Evolutionary conservation across 2,329 filamentous ascomycete genomes (phyloP), one percentile per base, ranked within the genome.

Genomic region (Pseudogymnoascus sp.): DNA sequence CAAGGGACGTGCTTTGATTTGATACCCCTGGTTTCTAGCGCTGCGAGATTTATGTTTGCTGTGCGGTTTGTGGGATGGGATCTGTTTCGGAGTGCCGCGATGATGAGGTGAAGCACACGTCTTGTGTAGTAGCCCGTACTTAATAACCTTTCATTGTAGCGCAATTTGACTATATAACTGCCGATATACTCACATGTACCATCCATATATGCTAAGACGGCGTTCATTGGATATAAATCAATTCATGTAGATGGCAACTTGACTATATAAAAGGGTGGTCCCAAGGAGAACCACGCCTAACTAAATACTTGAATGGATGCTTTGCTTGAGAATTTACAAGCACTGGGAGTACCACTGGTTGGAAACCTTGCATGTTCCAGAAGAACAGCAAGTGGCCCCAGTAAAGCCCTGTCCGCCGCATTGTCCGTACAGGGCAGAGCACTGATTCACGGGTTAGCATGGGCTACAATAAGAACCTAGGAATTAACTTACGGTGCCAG

Each of bases 11-110:
- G 49, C 28, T 55, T 55, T 55, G 49, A 22, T 55, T 55, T 55
- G 49, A 55, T 55, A 55, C 49, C 49, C 49, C 49, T 55, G 49
- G 49, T 55, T 55, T 55, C 49, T 33, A 55, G 49, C 49, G 16
- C 49, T 55, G 49, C 28, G 49, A 55, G 49, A 55, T 55, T 55
- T 55, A 33, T 22, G n/a, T 33, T 35, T 55, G 16, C 49, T 55
- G 8, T 2, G 49, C 3, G 14, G 28, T 28, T 30, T 30, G 49
- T 33, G 28, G 49, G 11, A 25, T 8, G 28, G 28, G 28, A 55
- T 55, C n/a, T 55, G 28, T 35, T 55, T 55, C 35, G 28, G 16
- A 35, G 11, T 33, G 16, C n/a, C 28, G n/a, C 11, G 28, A 52
- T 55, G 11, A 55, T 55, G 49, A 35, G n/a, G 28, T 33, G 49